phyloP scores from a whole-genome alignment of 2,329 filamentous ascomycete genomes.

The Claviceps maximensis region DNA sequence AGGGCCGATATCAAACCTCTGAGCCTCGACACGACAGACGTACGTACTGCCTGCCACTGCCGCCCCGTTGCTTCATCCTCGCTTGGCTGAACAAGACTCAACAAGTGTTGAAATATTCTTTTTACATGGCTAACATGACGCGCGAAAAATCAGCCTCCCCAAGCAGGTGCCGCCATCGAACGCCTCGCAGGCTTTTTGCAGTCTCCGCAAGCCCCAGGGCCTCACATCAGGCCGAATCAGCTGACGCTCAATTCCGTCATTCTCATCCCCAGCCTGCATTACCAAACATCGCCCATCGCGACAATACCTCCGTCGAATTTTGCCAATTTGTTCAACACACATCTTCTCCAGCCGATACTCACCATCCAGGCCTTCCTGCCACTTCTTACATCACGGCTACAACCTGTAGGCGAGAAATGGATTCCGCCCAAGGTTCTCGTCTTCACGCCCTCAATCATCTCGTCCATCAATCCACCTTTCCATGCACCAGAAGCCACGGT shows the following conservation, averaged over 20 bases:
- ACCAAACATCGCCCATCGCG: constrained; percentile 71
- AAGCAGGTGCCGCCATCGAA: constrained; percentile 54
- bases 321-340: constrained; percentile 83
- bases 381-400: constrained; percentile 51
- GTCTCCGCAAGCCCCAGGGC: constrained; percentile 61
- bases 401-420: constrained; percentile 35
- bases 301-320: constrained; percentile 74
- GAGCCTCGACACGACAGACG: constrained; percentile 70
- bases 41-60: constrained; percentile 33
- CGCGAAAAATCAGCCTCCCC: constrained; percentile 48
- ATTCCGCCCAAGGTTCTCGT: constrained; percentile 56
- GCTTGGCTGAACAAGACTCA: not conserved
- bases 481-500: constrained; percentile 77
- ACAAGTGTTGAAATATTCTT: not conserved
- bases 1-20: constrained; percentile 71
- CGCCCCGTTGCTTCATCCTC: not conserved
- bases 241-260: constrained; percentile 69
- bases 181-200: constrained; percentile 60
- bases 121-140: not conserved
- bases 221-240: constrained; percentile 61
- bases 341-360: constrained; percentile 78
- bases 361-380: constrained; percentile 84
- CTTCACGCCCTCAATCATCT: constrained; percentile 67
- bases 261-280: constrained; percentile 68
- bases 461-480: constrained; percentile 66